Base-by-base conservation (phyloP, 257 asterid species). In the Avicennia marina region DNA sequence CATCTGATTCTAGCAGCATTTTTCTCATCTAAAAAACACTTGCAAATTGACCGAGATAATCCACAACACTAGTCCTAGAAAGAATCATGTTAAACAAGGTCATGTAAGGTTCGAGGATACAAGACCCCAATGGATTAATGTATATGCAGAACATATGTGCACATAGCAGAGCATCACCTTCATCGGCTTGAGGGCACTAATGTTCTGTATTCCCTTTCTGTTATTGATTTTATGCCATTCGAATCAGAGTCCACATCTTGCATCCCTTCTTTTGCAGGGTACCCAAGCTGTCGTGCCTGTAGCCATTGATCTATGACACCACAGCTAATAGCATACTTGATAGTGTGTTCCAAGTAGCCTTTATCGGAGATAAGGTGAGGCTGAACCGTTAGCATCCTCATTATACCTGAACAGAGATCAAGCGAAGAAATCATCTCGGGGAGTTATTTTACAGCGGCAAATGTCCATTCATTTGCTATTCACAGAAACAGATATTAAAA, bases 231-330 rank as follows among this genome's bases (percentile, higher is more conserved):
- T 40, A 87, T 72, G 64, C 98, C 95, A 59, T 85, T 65, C 6
- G 82, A 65, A 75, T 91, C 96, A 15, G 94, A 47, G 21, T n/a
- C 72, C 16, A 79, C 81, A 20, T 81, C 84, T 36, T 90, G 94
- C 88, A 79, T 83, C 50, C 94, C 96, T 83, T 91, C 88, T 73
- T 88, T 91, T 2, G 93, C 81, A 32, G 98, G 98, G 74, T 50
- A 85, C 38, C 98, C 98, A n/a, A 71, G 72, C 7, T 54, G 58
- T 21, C 86, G 78, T 2, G 93, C 94, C 68, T 75, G 81, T 10
- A 76, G 67, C 98, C 98, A 91, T 60, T 91, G 98, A 47, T 91
- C 95, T 44, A 79, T 63, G 3, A 85, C 85, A 11, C 96, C 98
- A 21, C 98, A 91, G 77, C 73, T 88, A 32, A 91, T 81, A 13